Percentiles rank a stretch among this genome's conserved stretches.
Conservation (phyloP, 331 rosid species). For the Spiraea crenata region DNA sequence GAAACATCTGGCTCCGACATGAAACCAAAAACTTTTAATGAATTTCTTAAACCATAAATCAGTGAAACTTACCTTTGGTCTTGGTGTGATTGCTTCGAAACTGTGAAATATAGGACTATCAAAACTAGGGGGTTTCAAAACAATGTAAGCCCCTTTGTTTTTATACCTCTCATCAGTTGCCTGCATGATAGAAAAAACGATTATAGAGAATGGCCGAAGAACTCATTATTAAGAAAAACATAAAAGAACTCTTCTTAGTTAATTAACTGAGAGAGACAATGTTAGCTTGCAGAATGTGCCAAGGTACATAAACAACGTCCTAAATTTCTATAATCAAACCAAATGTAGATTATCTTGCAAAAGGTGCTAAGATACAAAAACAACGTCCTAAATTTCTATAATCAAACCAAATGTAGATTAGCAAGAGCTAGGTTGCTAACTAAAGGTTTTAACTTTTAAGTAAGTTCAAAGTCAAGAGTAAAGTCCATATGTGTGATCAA, state of each 20-base stretch:
- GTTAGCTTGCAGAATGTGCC: background rate
- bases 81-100: constrained; percentile 71
- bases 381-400: background rate
- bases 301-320: background rate
- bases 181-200: constrained; percentile 31
- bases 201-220: background rate
- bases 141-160: constrained; percentile 79
- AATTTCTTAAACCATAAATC: background rate
- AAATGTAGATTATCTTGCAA: background rate
- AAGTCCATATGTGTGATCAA: background rate
- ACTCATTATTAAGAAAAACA: background rate
- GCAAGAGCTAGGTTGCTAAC: too few species aligned
- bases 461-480: background rate
- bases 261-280: background rate
- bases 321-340: background rate
- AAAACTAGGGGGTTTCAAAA: constrained; percentile 69
- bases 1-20: background rate
- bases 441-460: background rate
- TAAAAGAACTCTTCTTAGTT: background rate
- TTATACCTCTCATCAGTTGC: constrained; percentile 65
- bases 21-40: background rate
- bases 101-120: constrained; percentile 69
- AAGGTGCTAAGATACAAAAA: background rate
- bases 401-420: background rate
- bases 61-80: constrained; percentile 60